phyloP scores from a whole-genome alignment of 2,329 filamentous ascomycete genomes.

The Aspergillus aculeatus region DNA sequence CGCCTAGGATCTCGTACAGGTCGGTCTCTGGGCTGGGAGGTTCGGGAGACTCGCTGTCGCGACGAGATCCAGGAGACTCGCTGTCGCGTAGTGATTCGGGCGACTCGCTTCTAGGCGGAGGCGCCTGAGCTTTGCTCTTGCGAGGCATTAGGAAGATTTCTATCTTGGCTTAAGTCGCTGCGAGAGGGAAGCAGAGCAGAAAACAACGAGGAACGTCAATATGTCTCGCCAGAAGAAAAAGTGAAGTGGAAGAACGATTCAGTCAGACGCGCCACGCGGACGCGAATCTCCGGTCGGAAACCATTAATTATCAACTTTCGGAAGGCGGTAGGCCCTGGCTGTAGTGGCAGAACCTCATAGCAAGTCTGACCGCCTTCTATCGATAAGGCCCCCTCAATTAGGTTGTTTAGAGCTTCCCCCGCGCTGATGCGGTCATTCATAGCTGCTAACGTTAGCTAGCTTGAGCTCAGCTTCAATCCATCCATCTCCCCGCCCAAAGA shows the following conservation, averaged over 20 bases:
- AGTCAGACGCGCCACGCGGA: constrained; percentile 25
- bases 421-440: not conserved
- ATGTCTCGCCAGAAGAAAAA: not conserved
- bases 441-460: not conserved
- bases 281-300: constrained; percentile 7
- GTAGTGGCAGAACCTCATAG: not conserved
- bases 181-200: not conserved
- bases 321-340: not conserved
- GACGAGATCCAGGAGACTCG: not conserved
- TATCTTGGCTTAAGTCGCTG: not conserved
- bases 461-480: not conserved
- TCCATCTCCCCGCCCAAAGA: not conserved
- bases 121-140: not conserved
- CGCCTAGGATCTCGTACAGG: constrained; percentile 76
- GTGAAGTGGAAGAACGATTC: not conserved
- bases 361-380: not conserved
- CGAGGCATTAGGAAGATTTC: not conserved
- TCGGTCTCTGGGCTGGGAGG: constrained; percentile 24
- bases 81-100: constrained; percentile 6
- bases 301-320: not conserved
- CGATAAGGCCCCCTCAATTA: not conserved
- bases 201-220: not conserved
- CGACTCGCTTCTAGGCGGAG: not conserved
- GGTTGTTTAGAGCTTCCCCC: not conserved
- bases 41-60: constrained; percentile 1